These are phyloP conservation scores for Hymenoscyphus occultus DNA, from an alignment of 2,329 filamentous ascomycete species.

Conservation along the genomic window DNA sequence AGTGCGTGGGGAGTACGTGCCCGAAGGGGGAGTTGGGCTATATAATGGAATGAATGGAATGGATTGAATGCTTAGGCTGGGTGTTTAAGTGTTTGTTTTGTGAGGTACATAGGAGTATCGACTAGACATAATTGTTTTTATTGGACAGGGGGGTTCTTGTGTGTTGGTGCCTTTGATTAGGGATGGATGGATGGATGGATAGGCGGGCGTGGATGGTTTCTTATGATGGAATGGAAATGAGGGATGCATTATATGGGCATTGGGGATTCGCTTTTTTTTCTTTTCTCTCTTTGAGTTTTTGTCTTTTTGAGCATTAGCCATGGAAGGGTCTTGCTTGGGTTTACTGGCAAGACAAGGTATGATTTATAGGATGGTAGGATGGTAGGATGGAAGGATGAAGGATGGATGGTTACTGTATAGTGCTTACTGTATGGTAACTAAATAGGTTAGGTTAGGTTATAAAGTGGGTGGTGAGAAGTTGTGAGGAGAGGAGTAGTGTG, in stretches of 20 bases:
- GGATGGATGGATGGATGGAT: background rate
- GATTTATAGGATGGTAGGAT: too few relatives aligned
- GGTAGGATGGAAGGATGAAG: too few relatives aligned
- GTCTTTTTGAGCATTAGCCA: background rate
- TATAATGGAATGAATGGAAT: conserved; percentile 43
- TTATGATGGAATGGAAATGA: background rate
- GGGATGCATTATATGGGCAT: background rate
- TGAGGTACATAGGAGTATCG: background rate
- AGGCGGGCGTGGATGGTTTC: too few relatives aligned
- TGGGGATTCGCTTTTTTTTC: background rate
- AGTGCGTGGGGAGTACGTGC: conserved; percentile 67
- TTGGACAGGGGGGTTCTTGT: background rate
- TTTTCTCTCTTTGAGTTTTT: too few relatives aligned
- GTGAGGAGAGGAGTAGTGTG: too few relatives aligned
- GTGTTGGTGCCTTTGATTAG: background rate
- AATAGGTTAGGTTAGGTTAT: too few relatives aligned
- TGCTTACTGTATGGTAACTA: too few relatives aligned
- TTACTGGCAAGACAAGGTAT: too few relatives aligned
- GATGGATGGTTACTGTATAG: too few relatives aligned
- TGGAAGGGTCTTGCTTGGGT: background rate
- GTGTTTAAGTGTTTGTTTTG: too few relatives aligned
- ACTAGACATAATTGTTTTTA: background rate
- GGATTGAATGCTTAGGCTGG: too few relatives aligned
- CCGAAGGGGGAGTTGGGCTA: conserved; percentile 69
- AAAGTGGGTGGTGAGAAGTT: too few relatives aligned